Conservation (phyloP, 495 filamentous ascomycete genomes). For the Podospora conica region DNA sequence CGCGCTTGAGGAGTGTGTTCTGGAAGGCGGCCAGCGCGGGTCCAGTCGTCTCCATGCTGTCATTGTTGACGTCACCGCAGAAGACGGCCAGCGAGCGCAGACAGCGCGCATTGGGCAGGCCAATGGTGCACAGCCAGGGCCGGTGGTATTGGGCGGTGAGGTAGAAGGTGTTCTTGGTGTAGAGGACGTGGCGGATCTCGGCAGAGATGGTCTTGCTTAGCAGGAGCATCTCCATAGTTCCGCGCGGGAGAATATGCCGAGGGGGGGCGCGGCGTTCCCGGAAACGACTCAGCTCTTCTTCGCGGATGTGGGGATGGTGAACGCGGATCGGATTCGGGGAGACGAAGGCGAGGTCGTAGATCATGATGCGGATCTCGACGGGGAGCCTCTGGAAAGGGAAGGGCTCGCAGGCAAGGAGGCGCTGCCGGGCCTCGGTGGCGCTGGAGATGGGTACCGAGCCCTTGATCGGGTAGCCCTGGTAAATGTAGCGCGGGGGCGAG, state of each 20-base stretch:
- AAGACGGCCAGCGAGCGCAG: neutral
- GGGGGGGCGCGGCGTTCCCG: too few species aligned
- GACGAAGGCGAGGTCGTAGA: neutral
- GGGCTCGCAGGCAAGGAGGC: neutral
- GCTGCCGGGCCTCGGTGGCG: neutral
- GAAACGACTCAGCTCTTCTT: too few species aligned
- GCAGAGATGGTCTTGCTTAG: neutral
- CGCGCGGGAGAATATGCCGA: neutral
- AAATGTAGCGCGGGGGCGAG: neutral
- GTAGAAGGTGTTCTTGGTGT: neutral
- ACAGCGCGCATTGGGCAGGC: neutral
- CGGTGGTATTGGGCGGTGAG: neutral
- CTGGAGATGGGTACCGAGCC: neutral
- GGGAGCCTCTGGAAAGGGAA: conserved; percentile 1
- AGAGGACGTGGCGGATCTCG: neutral
- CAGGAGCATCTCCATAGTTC: neutral
- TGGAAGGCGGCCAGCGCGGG: neutral
- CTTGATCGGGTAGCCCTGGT: neutral
- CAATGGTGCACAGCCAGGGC: neutral
- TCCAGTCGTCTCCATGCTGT: neutral
- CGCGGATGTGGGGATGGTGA: too few species aligned
- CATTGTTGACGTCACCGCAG: neutral
- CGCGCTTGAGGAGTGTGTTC: neutral
- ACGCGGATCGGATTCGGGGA: neutral
- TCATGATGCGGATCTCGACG: neutral